These are phyloP conservation scores for Lathyrus oleraceus DNA, from an alignment of 306 rosid genomes.

Conservation along the genomic window DNA sequence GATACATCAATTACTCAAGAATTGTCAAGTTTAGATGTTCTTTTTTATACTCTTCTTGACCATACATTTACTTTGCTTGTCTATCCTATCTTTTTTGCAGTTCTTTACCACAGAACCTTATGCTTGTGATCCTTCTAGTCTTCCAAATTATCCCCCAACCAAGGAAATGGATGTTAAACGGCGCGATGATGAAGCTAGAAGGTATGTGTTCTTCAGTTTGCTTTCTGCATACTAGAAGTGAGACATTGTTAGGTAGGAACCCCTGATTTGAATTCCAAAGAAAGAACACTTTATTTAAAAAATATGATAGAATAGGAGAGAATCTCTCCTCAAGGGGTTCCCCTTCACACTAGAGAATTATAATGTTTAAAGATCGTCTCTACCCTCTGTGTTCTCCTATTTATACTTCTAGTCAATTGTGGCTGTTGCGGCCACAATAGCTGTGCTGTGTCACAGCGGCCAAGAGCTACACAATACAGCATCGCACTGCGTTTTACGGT, in stretches of 20 bases:
- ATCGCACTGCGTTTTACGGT: too few relatives aligned
- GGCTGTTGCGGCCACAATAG: too few relatives aligned
- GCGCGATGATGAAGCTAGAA: slow-evolving; percentile 82
- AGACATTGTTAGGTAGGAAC: neutral
- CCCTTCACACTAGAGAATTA: neutral
- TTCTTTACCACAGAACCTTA: slow-evolving; percentile 81
- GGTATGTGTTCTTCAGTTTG: slow-evolving; percentile 44
- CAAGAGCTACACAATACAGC: too few relatives aligned
- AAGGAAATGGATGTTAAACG: slow-evolving; percentile 94
- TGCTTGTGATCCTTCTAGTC: slow-evolving; percentile 90
- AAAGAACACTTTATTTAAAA: neutral
- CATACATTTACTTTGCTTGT: slow-evolving; percentile 18
- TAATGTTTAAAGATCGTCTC: too few relatives aligned
- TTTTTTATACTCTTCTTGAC: slow-evolving; percentile 11
- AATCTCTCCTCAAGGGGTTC: neutral
- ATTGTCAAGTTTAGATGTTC: slow-evolving; percentile 27
- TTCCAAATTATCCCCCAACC: slow-evolving; percentile 91
- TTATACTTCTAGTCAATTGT: too few relatives aligned
- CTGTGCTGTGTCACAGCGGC: too few relatives aligned
- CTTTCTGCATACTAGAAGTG: slow-evolving; percentile 29
- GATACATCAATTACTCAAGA: too few relatives aligned
- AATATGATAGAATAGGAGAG: neutral
- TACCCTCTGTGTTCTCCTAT: too few relatives aligned
- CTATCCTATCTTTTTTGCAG: slow-evolving; percentile 55
- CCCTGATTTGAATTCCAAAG: neutral